These are phyloP conservation scores for Biscogniauxia sp. DNA, from an alignment of 2,329 filamentous ascomycete genomes.

Conservation along the genomic window DNA sequence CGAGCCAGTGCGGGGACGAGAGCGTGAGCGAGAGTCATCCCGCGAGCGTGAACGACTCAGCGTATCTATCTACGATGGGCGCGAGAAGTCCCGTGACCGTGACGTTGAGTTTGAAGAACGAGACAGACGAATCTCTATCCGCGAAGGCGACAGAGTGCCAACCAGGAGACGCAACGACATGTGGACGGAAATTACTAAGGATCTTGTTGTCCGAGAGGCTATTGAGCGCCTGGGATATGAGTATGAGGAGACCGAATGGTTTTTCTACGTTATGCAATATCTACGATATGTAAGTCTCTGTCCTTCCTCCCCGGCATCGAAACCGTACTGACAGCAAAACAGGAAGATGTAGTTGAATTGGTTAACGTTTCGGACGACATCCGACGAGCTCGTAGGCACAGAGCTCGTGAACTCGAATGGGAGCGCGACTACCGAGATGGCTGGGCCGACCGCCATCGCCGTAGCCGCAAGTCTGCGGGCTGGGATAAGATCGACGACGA, in stretches of 20 bases:
- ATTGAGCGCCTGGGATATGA: constrained; percentile 82
- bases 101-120: constrained; percentile 56
- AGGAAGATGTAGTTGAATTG: constrained; percentile 86
- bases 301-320: neutral
- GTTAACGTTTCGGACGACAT: constrained; percentile 83
- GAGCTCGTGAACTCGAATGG: constrained; percentile 53
- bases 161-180: constrained; percentile 60
- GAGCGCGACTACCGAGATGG: constrained; percentile 58
- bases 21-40: constrained; percentile 22
- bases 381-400: constrained; percentile 57
- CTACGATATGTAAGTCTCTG: constrained; percentile 71
- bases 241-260: constrained; percentile 84
- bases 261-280: constrained; percentile 92
- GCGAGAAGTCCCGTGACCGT: constrained; percentile 35
- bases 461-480: constrained; percentile 33
- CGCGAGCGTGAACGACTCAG: constrained; percentile 38
- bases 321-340: constrained; percentile 32
- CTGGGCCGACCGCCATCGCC: constrained; percentile 41
- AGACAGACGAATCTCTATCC: constrained; percentile 47
- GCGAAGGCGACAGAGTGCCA: constrained; percentile 32
- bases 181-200: constrained; percentile 98
- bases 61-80: constrained; percentile 43
- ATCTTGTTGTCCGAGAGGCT: constrained; percentile 81
- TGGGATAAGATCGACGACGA: constrained; percentile 56
- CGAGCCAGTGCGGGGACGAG: constrained; percentile 35